Conservation (phyloP, 768 basidiomycete species). For the Tulasnella sp. region DNA sequence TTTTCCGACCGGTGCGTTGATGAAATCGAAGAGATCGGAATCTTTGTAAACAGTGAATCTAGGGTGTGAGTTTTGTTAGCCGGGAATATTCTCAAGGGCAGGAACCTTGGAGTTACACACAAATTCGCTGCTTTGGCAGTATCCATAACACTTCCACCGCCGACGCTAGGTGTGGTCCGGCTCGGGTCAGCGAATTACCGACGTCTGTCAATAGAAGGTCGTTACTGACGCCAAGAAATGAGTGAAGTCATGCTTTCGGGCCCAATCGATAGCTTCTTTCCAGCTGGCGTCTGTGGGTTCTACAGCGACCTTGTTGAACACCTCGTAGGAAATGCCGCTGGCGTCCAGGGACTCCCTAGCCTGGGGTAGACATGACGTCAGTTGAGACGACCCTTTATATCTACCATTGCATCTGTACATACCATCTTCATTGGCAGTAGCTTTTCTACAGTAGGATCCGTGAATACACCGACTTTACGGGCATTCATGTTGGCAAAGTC, state of each 20-base stretch:
- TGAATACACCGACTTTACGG: constrained; percentile 88
- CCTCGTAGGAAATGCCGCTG: constrained; percentile 67
- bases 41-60: constrained; percentile 91
- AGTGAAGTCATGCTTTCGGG: constrained; percentile 79
- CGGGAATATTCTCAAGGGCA: neutral
- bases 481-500: constrained; percentile 93
- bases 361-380: constrained; percentile 39
- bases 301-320: constrained; percentile 74
- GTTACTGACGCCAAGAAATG: constrained; percentile 80
- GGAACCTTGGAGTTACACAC: constrained; percentile 38
- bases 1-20: constrained; percentile 94
- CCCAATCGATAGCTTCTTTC: constrained; percentile 84
- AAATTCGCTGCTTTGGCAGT: constrained; percentile 94
- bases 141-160: constrained; percentile 93
- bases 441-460: constrained; percentile 79
- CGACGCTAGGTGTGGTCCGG: constrained; percentile 51
- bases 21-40: constrained; percentile 89
- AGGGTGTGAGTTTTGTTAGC: neutral
- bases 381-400: neutral
- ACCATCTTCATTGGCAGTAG: constrained; percentile 80
- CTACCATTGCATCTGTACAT: constrained; percentile 32
- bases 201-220: neutral
- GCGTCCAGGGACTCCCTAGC: constrained; percentile 74
- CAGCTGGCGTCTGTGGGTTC: constrained; percentile 93
- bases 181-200: constrained; percentile 13